phyloP scores from a whole-genome alignment of 1,139 yeast species.

The Starmera stellimalicola region DNA sequence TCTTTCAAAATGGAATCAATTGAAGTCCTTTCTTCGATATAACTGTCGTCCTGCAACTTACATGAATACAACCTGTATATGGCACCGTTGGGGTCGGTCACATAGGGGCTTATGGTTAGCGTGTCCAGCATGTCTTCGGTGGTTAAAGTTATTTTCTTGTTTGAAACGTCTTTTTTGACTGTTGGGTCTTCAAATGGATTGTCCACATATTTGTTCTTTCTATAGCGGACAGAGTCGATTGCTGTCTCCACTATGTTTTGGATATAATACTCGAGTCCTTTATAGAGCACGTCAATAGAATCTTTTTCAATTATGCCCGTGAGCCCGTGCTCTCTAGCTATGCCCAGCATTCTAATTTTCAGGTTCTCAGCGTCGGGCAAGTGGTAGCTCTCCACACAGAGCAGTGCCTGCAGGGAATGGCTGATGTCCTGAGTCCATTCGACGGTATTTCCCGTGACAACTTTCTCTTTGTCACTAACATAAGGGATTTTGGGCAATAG shows the following conservation, averaged over 20 bases:
- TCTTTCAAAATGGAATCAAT: conserved; percentile 30
- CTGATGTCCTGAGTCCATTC: conserved; percentile 93
- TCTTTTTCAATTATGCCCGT: conserved; percentile 68
- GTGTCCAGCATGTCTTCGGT: conserved; percentile 62
- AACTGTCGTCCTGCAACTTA: conserved; percentile 50
- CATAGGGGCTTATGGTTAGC: conserved; percentile 53
- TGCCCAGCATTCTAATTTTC: conserved; percentile 65
- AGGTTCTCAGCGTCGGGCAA: conserved; percentile 74
- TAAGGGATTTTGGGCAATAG: conserved; percentile 85
- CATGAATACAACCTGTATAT: conserved; percentile 39
- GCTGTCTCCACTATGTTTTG: conserved; percentile 68
- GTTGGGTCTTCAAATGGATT: conserved; percentile 18
- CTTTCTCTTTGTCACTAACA: conserved; percentile 27
- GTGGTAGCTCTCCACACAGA: conserved; percentile 70
- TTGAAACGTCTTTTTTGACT: conserved; percentile 15
- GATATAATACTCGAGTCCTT: conserved; percentile 75
- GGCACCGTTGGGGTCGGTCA: conserved; percentile 62
- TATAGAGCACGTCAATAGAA: conserved; percentile 64
- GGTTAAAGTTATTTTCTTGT: conserved; percentile 35
- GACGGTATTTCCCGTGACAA: conserved; percentile 39
- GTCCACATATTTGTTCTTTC: conserved; percentile 43
- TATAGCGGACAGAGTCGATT: conserved; percentile 59
- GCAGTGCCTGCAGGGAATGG: conserved; percentile 80
- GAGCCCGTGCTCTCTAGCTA: conserved; percentile 87
- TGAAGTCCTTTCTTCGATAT: conserved; percentile 31